Evolutionary conservation across 192 early-diverging fungal species (phyloP), one percentile per base, ranked within the genome.

Genomic region (Chytriomyces sp.): DNA sequence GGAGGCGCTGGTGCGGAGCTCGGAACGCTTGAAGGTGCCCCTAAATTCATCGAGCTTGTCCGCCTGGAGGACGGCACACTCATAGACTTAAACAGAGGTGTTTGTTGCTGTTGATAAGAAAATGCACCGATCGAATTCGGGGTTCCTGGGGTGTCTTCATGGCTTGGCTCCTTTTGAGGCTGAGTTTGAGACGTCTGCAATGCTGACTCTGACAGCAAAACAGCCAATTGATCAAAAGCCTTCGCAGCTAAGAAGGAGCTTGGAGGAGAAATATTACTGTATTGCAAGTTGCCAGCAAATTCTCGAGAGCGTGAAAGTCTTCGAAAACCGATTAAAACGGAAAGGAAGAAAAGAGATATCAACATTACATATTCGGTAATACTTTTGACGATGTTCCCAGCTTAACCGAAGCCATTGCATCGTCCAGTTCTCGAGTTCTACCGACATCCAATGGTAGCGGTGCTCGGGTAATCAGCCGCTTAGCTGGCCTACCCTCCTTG

Each of bases 161-260:
- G 14, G 28, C 19, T 2, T 49, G 44, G 44, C 22, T 49, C 44
- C 22, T 49, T 22, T n/a, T n/a, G n/a, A n/a, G n/a, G n/a, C n/a
- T n/a, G n/a, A 14, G 44, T 49, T 49, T 49, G 14, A 22, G 22
- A 49, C 14, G 17, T 3, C 22, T 49, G 49, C 8, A 22, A 7
- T 49, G 38, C 25, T 19, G 26, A 19, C 19, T 68, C 65, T 17
- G 65, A 31, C 10, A 68, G 25, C 5, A 68, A 37, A 7, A 26
- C 54, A 41, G 68, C 68, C 12, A 70, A 57, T 31, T 70, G 68
- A 39, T 70, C 68, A 70, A 70, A 70, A 14, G 68, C 68, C 41
- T 70, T 70, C 37, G 68, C 68, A 19, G 57, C 68, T 14, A 70
- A 26, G 25, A 70, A 59, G 14, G 68, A 70, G 30, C 55, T 59